Evolutionary conservation across 441 rosid species (phyloP), one percentile per base, ranked within the genome.

Genomic region (Erodium moschatum): DNA sequence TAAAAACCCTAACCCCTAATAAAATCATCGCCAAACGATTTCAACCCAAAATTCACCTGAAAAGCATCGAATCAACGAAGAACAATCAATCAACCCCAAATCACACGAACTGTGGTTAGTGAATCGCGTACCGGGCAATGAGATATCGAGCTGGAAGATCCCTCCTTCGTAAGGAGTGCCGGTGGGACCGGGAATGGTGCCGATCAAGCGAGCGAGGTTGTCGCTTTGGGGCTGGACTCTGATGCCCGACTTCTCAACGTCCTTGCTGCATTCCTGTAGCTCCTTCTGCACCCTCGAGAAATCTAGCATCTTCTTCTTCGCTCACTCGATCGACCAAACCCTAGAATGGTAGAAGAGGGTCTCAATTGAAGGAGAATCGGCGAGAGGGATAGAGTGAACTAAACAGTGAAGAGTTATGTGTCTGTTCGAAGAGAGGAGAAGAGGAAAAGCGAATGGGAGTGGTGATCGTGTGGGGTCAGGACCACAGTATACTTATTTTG

Each of bases 161-260:
- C 99, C 99, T 19, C 99, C 99, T 79, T 95, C 98, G 65, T 92
- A 95, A 66, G 99, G 99, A 74, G 98, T 90, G n/a, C 87, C 95
- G 20, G 81, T 24, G 0, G 99, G 99, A 1, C 99, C 99, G 5
- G 95, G 92, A 10, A 92, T 92, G 74, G 86, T 82, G 73, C 99
- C 99, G 18, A 85, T 79, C 67, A 95, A 79, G 15, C 86, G 86
- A 74, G 88, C 76, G 10, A 95, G 87, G 67, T 79, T 85, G 65
- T 92, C 97, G 70, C 92, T 83, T 73, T 90, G 87, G 0, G 91
- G 95, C 61, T 81, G 18, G 64, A 92, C 93, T 71, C 76, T 84
- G 77, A 92, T 89, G 65, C 97, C 98, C 10, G 96, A 90, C n/a
- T 86, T 69, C 60, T 83, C 86, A 4, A 69, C 76, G 81, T 95